Base-by-base conservation (phyloP, 2,329 filamentous ascomycete species). In the Plectosphaerella sp. region DNA sequence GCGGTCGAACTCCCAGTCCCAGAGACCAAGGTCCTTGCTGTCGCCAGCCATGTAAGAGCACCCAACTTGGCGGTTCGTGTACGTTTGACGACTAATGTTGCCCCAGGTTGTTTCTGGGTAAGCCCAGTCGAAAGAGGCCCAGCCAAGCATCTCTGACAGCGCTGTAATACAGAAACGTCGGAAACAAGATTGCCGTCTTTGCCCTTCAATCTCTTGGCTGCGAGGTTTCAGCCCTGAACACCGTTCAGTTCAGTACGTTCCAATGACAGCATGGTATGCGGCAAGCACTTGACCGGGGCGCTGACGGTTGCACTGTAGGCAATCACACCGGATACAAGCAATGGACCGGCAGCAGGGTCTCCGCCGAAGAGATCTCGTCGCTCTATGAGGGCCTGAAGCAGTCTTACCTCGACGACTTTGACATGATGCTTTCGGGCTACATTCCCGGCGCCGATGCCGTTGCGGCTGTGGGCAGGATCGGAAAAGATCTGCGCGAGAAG, bases 111-210 rank as follows among this genome's bases (percentile, higher is more conserved):
- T 75, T 48, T 75, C 71, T 48, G 72, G 72, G 72, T 74, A 61
- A 59, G 67, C 57, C 33, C 8, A 49, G 22, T 15, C 41, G n/a
- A 18, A 5, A 11, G 14, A 36, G 41, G 18, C 18, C 9, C 20
- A 6, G 7, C 18, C 24, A 18, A 43, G 47, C 36, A 22, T n/a
- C 25, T 20, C 37, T 43, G 18, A 49, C 15, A 8, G 15, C 46
- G 22, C 42, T 35, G 16, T 37, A 36, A 41, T 16, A 57, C 68
- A 96, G 94, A 67, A 93, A 97, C 79, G 94, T 99, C 60, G 94
- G 94, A 49, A 99, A 99, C 69, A 96, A 93, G 64, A 96, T 99
- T 78, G 92, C 92, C 42, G 91, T 91, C 1, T 95, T 96, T 65
- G 90, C 92, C 59, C 87, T 99, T 79, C 93, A 99, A 70, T 88